These are phyloP conservation scores for Tuber umbilicatum DNA, from an alignment of 495 filamentous ascomycete genomes.

Conservation along the genomic window DNA sequence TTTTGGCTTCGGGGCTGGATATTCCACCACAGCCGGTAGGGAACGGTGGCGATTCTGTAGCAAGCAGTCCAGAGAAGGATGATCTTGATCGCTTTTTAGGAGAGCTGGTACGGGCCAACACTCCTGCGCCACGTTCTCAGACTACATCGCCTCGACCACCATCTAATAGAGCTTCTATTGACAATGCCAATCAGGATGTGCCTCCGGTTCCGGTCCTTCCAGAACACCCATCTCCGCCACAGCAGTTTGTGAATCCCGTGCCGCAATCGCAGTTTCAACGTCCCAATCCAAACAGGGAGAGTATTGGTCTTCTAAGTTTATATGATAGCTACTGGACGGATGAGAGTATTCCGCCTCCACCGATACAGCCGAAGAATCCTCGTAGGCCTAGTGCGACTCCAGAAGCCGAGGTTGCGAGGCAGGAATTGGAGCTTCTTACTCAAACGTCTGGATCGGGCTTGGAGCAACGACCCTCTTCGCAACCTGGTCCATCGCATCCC, in stretches of 20 bases:
- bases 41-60: not conserved
- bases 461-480: conserved; percentile 4
- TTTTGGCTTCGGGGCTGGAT: not conserved
- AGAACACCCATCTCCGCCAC: conserved; percentile 8
- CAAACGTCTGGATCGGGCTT: conserved; percentile 8
- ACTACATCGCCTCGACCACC: not conserved
- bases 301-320: conserved; percentile 31
- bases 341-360: conserved; percentile 12
- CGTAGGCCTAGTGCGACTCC: conserved; percentile 23
- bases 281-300: conserved; percentile 21
- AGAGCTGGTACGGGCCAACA: conserved; percentile 21
- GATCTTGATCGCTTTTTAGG: conserved; percentile 28
- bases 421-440: conserved; percentile 22
- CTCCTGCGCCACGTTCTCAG: conserved; percentile 5
- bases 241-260: conserved; percentile 4
- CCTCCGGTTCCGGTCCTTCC: not conserved
- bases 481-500: not conserved
- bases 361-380: conserved; percentile 19
- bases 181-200: not conserved
- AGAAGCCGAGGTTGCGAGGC: not conserved
- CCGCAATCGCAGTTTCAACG: conserved; percentile 3
- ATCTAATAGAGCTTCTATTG: not conserved
- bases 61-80: conserved; percentile 11
- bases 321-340: conserved; percentile 40
- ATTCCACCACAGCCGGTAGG: not conserved